phyloP scores from a whole-genome alignment of 2,329 filamentous ascomycete species.

The Pseudogymnoascus sp. region DNA sequence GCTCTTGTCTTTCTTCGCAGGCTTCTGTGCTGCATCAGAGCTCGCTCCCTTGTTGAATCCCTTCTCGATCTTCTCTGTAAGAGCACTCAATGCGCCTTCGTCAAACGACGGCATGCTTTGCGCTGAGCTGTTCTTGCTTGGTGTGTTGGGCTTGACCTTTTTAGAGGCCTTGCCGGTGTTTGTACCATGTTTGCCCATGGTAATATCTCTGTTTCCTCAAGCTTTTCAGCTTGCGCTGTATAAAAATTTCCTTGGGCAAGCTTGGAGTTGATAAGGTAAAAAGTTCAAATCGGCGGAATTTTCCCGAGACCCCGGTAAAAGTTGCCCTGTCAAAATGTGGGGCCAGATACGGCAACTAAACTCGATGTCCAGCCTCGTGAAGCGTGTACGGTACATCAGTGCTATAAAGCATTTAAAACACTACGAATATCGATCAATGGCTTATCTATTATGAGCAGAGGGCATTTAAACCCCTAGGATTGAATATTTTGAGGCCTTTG shows the following conservation, averaged over 20 bases:
- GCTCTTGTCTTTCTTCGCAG: conserved; percentile 33
- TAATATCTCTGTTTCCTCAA: neutral
- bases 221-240: conserved; percentile 5
- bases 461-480: neutral
- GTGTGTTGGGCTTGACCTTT: conserved; percentile 19
- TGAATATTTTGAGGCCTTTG: neutral
- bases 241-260: conserved; percentile 6
- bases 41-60: conserved; percentile 32
- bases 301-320: conserved; percentile 11
- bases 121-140: conserved; percentile 17
- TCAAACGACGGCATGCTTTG: conserved; percentile 36
- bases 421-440: neutral
- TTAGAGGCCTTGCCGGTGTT: conserved; percentile 15
- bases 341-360: conserved; percentile 1
- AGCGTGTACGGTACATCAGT: neutral
- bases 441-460: conserved; percentile 5
- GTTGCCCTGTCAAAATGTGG: conserved; percentile 7
- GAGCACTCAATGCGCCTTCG: conserved; percentile 40
- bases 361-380: conserved; percentile 1
- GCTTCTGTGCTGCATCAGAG: conserved; percentile 19
- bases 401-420: neutral
- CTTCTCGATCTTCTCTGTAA: conserved; percentile 50
- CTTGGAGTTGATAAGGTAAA: conserved; percentile 9
- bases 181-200: conserved; percentile 28
- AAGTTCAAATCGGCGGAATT: conserved; percentile 12